Conservation (phyloP, 257 asterid species). For the Echites panduratus region DNA sequence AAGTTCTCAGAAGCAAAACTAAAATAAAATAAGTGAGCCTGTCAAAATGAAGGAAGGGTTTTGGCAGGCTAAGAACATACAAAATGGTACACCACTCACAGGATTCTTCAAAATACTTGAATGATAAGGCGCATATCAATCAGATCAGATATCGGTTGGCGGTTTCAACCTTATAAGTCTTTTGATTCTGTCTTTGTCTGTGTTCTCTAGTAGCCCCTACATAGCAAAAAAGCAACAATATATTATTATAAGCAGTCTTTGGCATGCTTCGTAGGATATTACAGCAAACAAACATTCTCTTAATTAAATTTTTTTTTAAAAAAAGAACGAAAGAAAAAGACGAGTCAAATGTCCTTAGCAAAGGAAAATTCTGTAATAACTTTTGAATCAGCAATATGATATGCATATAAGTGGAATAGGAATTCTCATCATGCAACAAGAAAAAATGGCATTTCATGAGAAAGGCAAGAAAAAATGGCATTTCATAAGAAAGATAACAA, state of each 20-base stretch:
- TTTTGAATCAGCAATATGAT: not conserved
- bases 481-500: not conserved
- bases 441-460: not conserved
- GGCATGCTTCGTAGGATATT: not conserved
- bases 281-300: not conserved
- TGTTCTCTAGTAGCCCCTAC: slow-evolving; percentile 47
- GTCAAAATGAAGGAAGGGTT: too few species aligned
- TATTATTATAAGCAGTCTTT: not conserved
- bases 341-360: too few species aligned
- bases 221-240: not conserved
- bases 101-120: not conserved
- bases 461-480: too few species aligned
- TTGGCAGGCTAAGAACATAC: too few species aligned
- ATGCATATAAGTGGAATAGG: not conserved
- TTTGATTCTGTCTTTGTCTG: slow-evolving; percentile 44
- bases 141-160: slow-evolving; percentile 39
- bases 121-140: not conserved
- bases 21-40: too few species aligned
- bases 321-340: too few species aligned
- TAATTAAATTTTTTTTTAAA: too few species aligned
- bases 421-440: not conserved
- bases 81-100: not conserved
- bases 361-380: not conserved
- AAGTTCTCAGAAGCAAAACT: not conserved
- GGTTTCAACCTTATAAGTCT: slow-evolving; percentile 41